A percentile compares a stretch with the other conserved stretches of the same genome.
Conservation (phyloP, 441 rosid genomes). For the Syzygium syzygioides region DNA sequence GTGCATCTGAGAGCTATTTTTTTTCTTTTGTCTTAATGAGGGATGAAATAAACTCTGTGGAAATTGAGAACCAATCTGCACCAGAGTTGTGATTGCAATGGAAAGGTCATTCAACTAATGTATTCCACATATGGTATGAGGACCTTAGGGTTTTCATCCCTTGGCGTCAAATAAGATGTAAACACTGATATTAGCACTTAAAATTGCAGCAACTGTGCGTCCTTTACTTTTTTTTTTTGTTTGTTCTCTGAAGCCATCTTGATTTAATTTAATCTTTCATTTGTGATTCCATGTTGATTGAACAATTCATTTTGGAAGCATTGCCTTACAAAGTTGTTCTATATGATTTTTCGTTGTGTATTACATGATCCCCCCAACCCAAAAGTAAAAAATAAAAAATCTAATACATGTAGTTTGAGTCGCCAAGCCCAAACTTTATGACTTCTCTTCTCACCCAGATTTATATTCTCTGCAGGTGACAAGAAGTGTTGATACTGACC, state of each 20-base stretch:
- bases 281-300: background rate
- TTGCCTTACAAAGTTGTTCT: background rate
- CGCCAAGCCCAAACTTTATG: background rate
- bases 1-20: background rate
- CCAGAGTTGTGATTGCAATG: background rate
- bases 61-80: background rate
- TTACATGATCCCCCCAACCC: background rate
- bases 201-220: background rate
- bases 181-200: background rate
- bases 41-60: background rate
- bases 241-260: background rate
- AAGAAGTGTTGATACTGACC: conserved; percentile 76
- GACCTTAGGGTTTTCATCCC: background rate
- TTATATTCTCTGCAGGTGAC: conserved; percentile 54
- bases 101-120: background rate
- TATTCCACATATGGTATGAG: background rate
- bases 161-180: background rate
- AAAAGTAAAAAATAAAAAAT: fast-evolving
- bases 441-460: background rate
- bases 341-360: background rate
- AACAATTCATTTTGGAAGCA: background rate
- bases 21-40: background rate
- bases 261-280: background rate
- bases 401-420: background rate
- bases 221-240: background rate